These are phyloP conservation scores for Beauveria medogensis DNA, from an alignment of 2,329 filamentous ascomycete genomes.

Conservation along the genomic window DNA sequence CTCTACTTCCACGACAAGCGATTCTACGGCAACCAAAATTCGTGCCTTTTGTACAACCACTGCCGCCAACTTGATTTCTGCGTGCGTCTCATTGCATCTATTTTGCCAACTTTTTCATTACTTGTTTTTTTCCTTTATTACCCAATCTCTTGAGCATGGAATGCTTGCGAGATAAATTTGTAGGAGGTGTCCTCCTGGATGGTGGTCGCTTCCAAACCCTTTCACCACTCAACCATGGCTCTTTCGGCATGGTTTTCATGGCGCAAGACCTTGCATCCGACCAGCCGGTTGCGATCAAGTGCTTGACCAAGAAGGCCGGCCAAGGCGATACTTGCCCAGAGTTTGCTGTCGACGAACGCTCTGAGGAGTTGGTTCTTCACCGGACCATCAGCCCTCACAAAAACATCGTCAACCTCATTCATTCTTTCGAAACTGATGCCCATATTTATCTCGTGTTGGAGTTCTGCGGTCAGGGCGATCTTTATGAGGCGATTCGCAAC, in stretches of 20 bases:
- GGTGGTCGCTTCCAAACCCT: conserved; percentile 79
- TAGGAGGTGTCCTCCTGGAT: conserved; percentile 70
- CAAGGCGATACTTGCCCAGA: conserved; percentile 51
- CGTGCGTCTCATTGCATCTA: conserved; percentile 20
- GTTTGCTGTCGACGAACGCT: conserved; percentile 72
- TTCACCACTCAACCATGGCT: conserved; percentile 94
- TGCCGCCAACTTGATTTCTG: conserved; percentile 12
- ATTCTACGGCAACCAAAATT: conserved; percentile 3
- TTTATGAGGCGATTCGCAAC: conserved; percentile 93
- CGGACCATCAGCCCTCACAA: conserved; percentile 68
- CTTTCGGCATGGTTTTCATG: conserved; percentile 97
- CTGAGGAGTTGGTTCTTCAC: conserved; percentile 74
- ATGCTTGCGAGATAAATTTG: conserved; percentile 78
- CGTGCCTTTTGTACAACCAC: conserved; percentile 12
- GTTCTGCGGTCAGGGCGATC: conserved; percentile 88
- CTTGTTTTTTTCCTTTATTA: conserved; percentile 14
- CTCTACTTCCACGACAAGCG: conserved; percentile 6
- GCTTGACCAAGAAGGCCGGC: conserved; percentile 74
- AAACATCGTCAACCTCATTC: conserved; percentile 87
- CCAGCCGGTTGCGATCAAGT: conserved; percentile 88
- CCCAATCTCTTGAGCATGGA: conserved; percentile 48
- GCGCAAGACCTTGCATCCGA: conserved; percentile 72
- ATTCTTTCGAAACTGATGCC: conserved; percentile 84
- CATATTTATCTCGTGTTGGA: conserved; percentile 91
- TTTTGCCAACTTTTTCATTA: conserved; percentile 20